A percentile compares a stretch with the other conserved stretches of the same genome.
These are phyloP conservation scores for Paramecium caudatum DNA, from an alignment of 73 alveolate genomes.

Conservation along the genomic window DNA sequence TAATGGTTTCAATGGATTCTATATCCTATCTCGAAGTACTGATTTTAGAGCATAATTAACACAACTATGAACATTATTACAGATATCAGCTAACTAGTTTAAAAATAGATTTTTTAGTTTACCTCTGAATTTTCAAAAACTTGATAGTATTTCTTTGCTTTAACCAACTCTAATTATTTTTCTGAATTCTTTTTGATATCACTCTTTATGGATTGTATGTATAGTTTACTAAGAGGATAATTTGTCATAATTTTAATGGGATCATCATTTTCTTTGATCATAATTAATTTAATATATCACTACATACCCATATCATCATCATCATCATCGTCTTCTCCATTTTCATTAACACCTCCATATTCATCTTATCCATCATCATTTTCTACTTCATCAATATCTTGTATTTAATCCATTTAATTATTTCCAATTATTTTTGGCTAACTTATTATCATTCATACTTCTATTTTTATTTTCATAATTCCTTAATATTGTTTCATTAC, in stretches of 20 bases:
- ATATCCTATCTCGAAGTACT: background rate
- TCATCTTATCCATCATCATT: constrained; percentile 75
- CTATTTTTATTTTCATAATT: constrained; percentile 77
- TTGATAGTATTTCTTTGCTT: background rate
- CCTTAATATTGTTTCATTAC: constrained; percentile 87
- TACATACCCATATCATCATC: constrained; percentile 77
- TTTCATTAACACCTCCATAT: constrained; percentile 64
- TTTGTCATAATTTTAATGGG: constrained; percentile 21
- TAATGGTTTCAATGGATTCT: background rate
- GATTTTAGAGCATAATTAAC: background rate
- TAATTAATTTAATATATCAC: background rate
- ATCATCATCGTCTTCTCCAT: constrained; percentile 86
- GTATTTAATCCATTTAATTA: constrained; percentile 72
- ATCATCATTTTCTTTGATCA: constrained; percentile 40
- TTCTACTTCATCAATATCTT: constrained; percentile 78
- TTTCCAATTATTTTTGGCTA: constrained; percentile 87
- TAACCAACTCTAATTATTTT: background rate
- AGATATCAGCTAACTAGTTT: constrained; percentile 8
- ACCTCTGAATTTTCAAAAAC: background rate
- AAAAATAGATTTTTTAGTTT: background rate
- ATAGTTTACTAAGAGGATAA: background rate
- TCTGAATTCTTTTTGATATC: constrained; percentile 4
- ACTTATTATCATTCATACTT: constrained; percentile 77
- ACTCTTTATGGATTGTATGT: background rate
- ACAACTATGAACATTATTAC: background rate